phyloP scores from a whole-genome alignment of 2,329 filamentous ascomycete genomes.

The Talaromyces sp. region DNA sequence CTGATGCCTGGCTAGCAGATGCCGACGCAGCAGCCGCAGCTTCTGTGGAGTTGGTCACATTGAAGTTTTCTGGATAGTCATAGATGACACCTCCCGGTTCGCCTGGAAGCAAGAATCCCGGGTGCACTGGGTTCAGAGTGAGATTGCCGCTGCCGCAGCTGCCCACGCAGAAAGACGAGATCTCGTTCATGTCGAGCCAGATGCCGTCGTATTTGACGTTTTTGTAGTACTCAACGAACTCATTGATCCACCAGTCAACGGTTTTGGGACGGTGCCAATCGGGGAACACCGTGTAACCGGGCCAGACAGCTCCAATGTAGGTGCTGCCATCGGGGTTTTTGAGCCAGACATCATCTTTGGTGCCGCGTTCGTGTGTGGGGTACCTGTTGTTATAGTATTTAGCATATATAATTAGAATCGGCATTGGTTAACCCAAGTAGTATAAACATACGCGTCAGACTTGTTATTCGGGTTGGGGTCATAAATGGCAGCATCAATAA shows the following conservation, averaged over 20 bases:
- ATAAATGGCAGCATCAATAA: conserved; percentile 60
- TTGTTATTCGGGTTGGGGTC: neutral
- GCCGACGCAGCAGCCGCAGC: conserved; percentile 56
- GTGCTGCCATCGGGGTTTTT: conserved; percentile 51
- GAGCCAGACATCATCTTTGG: conserved; percentile 47
- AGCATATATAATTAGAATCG: neutral
- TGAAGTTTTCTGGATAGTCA: conserved; percentile 65
- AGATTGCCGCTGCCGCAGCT: conserved; percentile 65
- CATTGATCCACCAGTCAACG: conserved; percentile 56
- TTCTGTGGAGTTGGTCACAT: conserved; percentile 64
- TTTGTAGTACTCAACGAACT: conserved; percentile 49
- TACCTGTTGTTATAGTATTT: conserved; percentile 42
- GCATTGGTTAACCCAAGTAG: neutral
- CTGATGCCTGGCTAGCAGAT: conserved; percentile 46
- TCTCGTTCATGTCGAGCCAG: conserved; percentile 62
- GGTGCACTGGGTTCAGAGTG: conserved; percentile 64
- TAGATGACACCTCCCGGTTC: conserved; percentile 58
- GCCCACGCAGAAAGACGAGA: conserved; percentile 63
- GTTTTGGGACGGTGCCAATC: conserved; percentile 59
- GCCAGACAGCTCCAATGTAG: conserved; percentile 55
- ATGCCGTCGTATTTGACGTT: conserved; percentile 51
- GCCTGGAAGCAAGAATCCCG: conserved; percentile 61
- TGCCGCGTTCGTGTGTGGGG: conserved; percentile 48
- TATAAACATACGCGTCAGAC: neutral
- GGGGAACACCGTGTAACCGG: conserved; percentile 57